Conservation (phyloP, 2,329 filamentous ascomycete species). For the Penicillium glabrum region DNA sequence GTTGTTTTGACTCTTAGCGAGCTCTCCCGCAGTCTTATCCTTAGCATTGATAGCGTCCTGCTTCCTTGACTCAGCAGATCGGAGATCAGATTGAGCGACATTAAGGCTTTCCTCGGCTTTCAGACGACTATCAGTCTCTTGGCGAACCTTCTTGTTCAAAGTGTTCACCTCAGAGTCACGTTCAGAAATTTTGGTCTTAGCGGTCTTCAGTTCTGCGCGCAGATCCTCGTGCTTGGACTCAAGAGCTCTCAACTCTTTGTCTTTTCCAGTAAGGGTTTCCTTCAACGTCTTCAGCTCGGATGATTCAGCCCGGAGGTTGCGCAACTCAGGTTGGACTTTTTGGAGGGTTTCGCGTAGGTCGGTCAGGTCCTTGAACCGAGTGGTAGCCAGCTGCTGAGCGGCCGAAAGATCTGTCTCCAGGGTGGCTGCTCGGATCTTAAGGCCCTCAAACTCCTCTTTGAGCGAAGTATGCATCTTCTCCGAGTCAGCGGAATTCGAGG, state of each 20-base stretch:
- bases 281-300: conserved; percentile 70
- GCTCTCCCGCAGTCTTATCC: conserved; percentile 70
- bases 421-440: conserved; percentile 67
- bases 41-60: conserved; percentile 71
- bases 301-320: conserved; percentile 73
- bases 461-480: conserved; percentile 56
- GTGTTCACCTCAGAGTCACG: conserved; percentile 75
- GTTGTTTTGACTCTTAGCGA: conserved; percentile 72
- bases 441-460: conserved; percentile 65
- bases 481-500: conserved; percentile 46
- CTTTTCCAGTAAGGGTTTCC: conserved; percentile 68
- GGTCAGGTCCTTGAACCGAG: conserved; percentile 81
- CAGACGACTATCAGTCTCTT: conserved; percentile 69
- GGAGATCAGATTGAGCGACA: conserved; percentile 71
- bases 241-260: conserved; percentile 67
- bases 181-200: conserved; percentile 69
- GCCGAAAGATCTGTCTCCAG: conserved; percentile 82
- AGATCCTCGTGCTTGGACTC: conserved; percentile 83
- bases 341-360: conserved; percentile 77
- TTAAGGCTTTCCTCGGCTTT: conserved; percentile 78
- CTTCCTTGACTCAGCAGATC: conserved; percentile 75
- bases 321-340: conserved; percentile 83
- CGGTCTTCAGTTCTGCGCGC: conserved; percentile 67
- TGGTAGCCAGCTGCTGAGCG: conserved; percentile 81
- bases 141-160: conserved; percentile 74